Conservation (phyloP, 2,329 filamentous ascomycete species). For the Tolypocladium tundrense region DNA sequence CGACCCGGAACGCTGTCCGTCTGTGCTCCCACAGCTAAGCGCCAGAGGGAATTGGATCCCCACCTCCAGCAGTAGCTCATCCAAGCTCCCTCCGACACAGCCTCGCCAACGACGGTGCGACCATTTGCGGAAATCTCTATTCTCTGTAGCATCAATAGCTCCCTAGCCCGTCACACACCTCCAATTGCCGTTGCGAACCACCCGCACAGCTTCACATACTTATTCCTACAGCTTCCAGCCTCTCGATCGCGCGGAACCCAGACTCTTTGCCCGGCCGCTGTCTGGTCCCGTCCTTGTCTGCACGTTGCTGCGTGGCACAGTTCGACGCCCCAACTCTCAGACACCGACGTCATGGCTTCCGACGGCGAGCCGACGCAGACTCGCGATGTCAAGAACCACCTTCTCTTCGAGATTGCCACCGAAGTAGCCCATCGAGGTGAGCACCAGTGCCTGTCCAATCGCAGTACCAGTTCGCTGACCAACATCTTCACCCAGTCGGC, state of each 20-base stretch:
- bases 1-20: background rate
- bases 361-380: conserved; percentile 29
- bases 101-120: background rate
- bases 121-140: background rate
- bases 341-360: conserved; percentile 31
- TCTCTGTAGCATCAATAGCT: background rate
- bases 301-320: background rate
- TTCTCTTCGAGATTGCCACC: conserved; percentile 93
- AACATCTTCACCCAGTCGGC: conserved; percentile 53
- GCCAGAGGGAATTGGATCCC: background rate
- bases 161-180: background rate
- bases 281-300: background rate
- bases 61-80: background rate
- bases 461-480: conserved; percentile 6
- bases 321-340: background rate
- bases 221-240: background rate
- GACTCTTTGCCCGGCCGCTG: background rate
- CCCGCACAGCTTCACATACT: background rate
- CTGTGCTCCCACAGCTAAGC: background rate
- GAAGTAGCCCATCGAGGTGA: conserved; percentile 93
- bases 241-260: background rate
- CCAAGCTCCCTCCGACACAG: background rate
- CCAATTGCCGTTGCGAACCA: background rate
- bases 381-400: conserved; percentile 83
- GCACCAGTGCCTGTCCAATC: conserved; percentile 12